These are phyloP conservation scores for Colletotrichum ledebouriae DNA, from an alignment of 2,329 filamentous ascomycete species.

Conservation along the genomic window DNA sequence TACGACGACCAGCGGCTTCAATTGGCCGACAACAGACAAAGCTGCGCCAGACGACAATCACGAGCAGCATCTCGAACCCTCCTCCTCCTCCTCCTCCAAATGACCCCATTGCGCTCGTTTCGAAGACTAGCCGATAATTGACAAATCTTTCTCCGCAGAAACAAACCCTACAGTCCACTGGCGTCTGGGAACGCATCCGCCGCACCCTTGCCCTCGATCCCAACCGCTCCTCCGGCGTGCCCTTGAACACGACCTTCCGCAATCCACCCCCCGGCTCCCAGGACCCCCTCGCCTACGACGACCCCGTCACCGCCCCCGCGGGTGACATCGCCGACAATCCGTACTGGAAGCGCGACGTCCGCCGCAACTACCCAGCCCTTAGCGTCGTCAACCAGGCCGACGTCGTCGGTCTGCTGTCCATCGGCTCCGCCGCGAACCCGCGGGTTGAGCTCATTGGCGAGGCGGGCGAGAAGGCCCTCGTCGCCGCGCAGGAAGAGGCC, in stretches of 20 bases:
- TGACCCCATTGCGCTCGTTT: not conserved
- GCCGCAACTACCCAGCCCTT: constrained; percentile 84
- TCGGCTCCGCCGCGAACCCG: constrained; percentile 85
- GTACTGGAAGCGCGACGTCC: constrained; percentile 94
- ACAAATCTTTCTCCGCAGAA: constrained; percentile 71
- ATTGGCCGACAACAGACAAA: constrained; percentile 25
- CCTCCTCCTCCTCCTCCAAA: constrained; percentile 42
- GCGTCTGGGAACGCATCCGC: constrained; percentile 89
- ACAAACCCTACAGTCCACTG: constrained; percentile 92
- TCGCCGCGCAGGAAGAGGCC: constrained; percentile 81
- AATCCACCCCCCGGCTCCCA: constrained; percentile 83
- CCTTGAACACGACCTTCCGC: constrained; percentile 92
- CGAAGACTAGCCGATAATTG: constrained; percentile 37
- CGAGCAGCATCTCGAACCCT: not conserved
- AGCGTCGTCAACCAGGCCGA: constrained; percentile 88
- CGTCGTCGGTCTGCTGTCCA: constrained; percentile 84
- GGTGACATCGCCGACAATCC: constrained; percentile 91
- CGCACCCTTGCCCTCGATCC: constrained; percentile 84
- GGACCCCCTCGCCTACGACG: constrained; percentile 80
- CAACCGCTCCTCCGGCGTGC: constrained; percentile 90
- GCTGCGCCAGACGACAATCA: not conserved
- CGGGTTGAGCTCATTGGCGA: constrained; percentile 84
- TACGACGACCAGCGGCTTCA: constrained; percentile 52
- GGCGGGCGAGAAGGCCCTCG: constrained; percentile 73
- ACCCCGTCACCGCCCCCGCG: constrained; percentile 86